A percentile compares a stretch with the other conserved stretches of the same genome.
phyloP scores from a whole-genome alignment of 306 rosid genomes.

The Pyrus bretschneideri region DNA sequence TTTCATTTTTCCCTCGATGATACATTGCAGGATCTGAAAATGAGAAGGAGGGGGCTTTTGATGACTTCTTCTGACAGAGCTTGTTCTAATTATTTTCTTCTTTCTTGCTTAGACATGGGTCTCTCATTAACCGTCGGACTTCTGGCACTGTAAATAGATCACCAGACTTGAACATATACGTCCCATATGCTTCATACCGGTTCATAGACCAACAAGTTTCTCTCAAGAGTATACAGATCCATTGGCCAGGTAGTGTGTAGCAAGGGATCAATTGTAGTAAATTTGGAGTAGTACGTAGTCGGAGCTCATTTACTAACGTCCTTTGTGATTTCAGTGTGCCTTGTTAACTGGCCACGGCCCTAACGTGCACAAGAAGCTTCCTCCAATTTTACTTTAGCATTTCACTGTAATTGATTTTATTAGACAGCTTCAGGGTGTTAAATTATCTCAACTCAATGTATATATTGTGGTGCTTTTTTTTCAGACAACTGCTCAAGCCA shows the following conservation, averaged over 20 bases:
- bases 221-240: background rate
- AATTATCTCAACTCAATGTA: background rate
- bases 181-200: constrained; percentile 1
- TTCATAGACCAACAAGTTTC: constrained; percentile 28
- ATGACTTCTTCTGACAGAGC: constrained; percentile 70
- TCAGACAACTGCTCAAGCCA: background rate
- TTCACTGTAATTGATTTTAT: background rate
- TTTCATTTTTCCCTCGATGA: constrained; percentile 15
- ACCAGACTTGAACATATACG: constrained; percentile 2
- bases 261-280: background rate
- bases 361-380: background rate
- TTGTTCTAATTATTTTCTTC: constrained; percentile 24
- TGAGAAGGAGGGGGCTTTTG: constrained; percentile 64
- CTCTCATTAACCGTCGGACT: background rate
- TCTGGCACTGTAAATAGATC: constrained; percentile 5
- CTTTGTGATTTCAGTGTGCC: constrained; percentile 1
- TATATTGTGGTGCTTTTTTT: background rate
- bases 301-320: background rate
- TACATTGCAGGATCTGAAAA: constrained; percentile 68
- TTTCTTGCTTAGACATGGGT: constrained; percentile 29
- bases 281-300: background rate
- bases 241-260: constrained; percentile 8
- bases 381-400: background rate
- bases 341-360: background rate
- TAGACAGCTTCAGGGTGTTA: background rate